Evolutionary conservation across 495 filamentous ascomycete species (phyloP).

Genomic region (Patellaria atrata): DNA sequence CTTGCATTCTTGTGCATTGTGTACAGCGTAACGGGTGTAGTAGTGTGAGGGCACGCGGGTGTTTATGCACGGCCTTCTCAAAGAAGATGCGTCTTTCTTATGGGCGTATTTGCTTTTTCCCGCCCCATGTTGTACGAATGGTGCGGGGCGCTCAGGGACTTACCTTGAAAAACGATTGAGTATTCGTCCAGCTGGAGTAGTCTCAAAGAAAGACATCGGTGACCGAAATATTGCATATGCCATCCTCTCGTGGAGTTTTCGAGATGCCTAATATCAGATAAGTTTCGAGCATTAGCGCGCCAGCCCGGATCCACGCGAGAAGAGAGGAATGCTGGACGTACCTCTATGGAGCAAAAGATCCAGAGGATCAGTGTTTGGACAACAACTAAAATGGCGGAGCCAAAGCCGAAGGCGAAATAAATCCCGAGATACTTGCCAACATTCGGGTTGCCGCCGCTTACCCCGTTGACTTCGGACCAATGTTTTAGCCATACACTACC

Average conservation of each 20-base stretch:
- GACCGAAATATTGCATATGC: constrained; percentile 94
- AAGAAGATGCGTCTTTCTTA: no score
- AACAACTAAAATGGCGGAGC: constrained; percentile 73
- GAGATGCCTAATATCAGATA: constrained; percentile 47
- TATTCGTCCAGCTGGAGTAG: constrained; percentile 92
- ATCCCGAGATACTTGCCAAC: constrained; percentile 85
- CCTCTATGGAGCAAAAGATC: constrained; percentile 99
- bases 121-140: no score
- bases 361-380: constrained; percentile 89
- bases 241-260: constrained; percentile 96
- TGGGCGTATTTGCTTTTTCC: no score
- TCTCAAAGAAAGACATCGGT: constrained; percentile 98
- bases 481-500: constrained; percentile 87
- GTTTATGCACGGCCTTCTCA: no score
- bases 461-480: constrained; percentile 71
- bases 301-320: constrained; percentile 1
- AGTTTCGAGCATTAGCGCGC: constrained; percentile 5
- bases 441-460: constrained; percentile 49
- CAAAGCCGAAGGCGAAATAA: constrained; percentile 87
- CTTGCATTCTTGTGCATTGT: no score
- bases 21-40: no score
- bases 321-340: constrained; percentile 26
- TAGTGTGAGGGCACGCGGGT: no score
- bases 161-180: constrained; percentile 91
- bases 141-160: no score